Evolutionary conservation across 192 early-diverging fungal genomes (phyloP).

Genomic region (Coemansia aciculifera): DNA sequence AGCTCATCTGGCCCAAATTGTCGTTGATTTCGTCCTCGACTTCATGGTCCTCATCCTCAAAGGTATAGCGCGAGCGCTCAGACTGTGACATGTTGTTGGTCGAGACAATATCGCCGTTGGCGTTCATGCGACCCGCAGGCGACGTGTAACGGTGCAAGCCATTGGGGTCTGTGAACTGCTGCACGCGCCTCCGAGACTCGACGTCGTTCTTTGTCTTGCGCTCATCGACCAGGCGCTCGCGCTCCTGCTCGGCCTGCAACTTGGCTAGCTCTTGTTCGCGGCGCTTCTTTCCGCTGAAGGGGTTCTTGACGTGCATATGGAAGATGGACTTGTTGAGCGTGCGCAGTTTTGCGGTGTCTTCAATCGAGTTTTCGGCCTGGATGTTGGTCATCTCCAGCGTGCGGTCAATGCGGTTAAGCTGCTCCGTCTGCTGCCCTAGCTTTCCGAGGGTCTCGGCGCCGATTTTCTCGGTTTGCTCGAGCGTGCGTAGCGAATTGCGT

Average conservation of each 20-base stretch:
- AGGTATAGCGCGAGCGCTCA: constrained; percentile 63
- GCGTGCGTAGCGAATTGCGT: constrained; percentile 62
- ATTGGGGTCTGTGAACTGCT: constrained; percentile 42
- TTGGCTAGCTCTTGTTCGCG: constrained; percentile 60
- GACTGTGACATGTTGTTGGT: constrained; percentile 22
- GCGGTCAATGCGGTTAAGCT: constrained; percentile 59
- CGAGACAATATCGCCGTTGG: constrained; percentile 52
- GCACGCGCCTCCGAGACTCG: constrained; percentile 62
- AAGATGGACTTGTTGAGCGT: constrained; percentile 75
- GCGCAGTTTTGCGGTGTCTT: constrained; percentile 40
- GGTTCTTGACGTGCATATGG: constrained; percentile 66
- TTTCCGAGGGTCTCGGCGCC: constrained; percentile 64
- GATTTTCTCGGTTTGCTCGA: constrained; percentile 61
- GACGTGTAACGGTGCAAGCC: constrained; percentile 11
- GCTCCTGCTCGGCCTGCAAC: constrained; percentile 50
- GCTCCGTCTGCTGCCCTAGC: constrained; percentile 64
- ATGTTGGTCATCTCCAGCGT: constrained; percentile 61
- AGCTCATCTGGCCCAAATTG: constrained; percentile 64
- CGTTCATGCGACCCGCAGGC: constrained; percentile 39
- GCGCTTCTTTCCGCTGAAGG: constrained; percentile 64
- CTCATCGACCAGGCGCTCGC: constrained; percentile 44
- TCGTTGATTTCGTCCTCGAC: constrained; percentile 69
- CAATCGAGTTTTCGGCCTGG: constrained; percentile 39
- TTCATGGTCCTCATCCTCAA: constrained; percentile 71
- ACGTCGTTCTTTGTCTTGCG: constrained; percentile 57